These are phyloP conservation scores for Phaseolus coccineus DNA, from an alignment of 331 rosid species.

Conservation along the genomic window DNA sequence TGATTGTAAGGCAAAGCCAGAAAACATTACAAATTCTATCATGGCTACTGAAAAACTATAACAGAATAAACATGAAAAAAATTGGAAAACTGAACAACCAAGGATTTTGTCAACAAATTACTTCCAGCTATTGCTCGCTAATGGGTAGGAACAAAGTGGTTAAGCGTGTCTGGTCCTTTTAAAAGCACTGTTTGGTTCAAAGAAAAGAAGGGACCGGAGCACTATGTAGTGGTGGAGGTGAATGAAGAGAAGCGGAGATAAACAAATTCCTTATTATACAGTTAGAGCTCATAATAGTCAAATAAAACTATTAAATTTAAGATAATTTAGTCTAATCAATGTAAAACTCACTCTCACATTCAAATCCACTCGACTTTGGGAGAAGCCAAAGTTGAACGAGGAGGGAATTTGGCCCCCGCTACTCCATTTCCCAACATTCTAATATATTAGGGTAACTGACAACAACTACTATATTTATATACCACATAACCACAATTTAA, in stretches of 20 bases:
- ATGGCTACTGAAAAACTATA: background rate
- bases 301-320: background rate
- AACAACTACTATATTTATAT: background rate
- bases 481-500: background rate
- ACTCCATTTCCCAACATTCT: too few relatives aligned
- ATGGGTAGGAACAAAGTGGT: background rate
- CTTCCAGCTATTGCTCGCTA: background rate
- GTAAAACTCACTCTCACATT: background rate
- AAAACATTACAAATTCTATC: background rate
- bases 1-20: conserved; percentile 20
- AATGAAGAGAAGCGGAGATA: too few relatives aligned
- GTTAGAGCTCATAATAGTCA: background rate
- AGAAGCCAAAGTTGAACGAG: background rate
- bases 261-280: background rate
- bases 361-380: background rate
- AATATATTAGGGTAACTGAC: background rate
- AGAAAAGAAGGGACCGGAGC: background rate
- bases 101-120: conserved; percentile 14
- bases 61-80: background rate
- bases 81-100: conserved; percentile 12
- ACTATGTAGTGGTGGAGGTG: too few relatives aligned
- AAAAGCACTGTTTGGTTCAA: background rate
- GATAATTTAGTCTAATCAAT: background rate
- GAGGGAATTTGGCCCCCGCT: too few relatives aligned
- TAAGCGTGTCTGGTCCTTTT: background rate